Percentiles rank a stretch among this genome's conserved stretches.
Conservation (phyloP, 2,329 filamentous ascomycete genomes). For the Botrytis hyacinthi region DNA sequence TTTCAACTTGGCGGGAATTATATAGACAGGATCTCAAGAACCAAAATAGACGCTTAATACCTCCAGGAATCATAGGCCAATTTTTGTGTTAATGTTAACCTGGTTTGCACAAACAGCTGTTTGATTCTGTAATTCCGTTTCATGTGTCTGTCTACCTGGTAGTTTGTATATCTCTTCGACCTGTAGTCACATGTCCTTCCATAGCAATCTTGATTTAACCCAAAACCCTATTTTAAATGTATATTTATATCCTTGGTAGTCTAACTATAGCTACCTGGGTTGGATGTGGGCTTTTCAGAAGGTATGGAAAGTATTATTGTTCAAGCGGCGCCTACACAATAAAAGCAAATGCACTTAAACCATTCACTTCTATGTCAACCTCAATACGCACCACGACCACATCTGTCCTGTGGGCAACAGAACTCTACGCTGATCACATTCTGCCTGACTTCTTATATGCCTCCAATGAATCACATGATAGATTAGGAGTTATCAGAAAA, state of each 20-base stretch:
- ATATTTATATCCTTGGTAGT: background rate
- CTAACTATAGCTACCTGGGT: background rate
- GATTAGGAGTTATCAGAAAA: background rate
- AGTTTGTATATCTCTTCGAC: background rate
- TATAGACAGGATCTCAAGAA: conserved; percentile 1
- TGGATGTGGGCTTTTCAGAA: background rate
- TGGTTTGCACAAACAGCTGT: background rate
- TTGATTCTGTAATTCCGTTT: background rate
- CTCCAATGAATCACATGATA: background rate
- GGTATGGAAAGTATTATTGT: background rate
- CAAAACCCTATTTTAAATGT: background rate
- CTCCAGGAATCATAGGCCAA: background rate
- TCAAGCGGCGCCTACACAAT: background rate
- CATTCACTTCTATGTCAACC: background rate
- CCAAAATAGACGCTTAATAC: conserved; percentile 9
- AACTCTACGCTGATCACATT: background rate
- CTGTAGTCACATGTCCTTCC: background rate
- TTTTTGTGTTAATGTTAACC: too few species aligned
- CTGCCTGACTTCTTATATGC: background rate
- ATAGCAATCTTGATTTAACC: background rate
- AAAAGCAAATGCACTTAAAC: background rate
- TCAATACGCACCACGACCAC: background rate
- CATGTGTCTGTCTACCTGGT: background rate
- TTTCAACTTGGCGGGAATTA: conserved; percentile 9
- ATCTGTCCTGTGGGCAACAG: background rate